Percentiles rank a stretch among this genome's conserved stretches.
These are phyloP conservation scores for Arabidopsis lyrata DNA, from an alignment of 441 rosid species.

Conservation along the genomic window DNA sequence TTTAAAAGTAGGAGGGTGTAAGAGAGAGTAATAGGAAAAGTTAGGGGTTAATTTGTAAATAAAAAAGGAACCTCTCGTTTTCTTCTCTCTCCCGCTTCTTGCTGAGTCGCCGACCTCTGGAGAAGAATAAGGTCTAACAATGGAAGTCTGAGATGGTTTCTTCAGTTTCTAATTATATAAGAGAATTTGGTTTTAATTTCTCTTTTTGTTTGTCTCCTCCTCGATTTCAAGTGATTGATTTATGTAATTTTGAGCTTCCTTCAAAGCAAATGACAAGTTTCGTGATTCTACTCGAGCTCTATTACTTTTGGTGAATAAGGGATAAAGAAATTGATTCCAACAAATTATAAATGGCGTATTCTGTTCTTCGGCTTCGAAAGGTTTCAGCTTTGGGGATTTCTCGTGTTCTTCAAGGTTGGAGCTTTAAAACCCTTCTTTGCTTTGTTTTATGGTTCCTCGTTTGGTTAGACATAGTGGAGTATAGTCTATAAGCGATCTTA, in stretches of 20 bases:
- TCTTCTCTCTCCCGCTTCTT: conserved; percentile 45
- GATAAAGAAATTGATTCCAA: not conserved
- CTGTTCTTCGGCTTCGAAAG: conserved; percentile 49
- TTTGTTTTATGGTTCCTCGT: not conserved
- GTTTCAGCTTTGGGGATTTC: conserved; percentile 58
- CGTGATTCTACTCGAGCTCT: conserved; percentile 9
- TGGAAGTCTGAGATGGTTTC: conserved; percentile 42
- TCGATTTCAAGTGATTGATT: not conserved
- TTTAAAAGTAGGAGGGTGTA: conserved; percentile 6
- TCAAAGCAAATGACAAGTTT: conserved; percentile 8
- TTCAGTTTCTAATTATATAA: conserved; percentile 27
- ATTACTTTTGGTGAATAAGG: not conserved
- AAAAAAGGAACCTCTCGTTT: conserved; percentile 37
- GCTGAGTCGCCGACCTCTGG: conserved; percentile 45
- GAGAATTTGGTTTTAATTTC: not conserved
- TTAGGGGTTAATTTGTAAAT: conserved; percentile 13
- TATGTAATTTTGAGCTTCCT: conserved; percentile 14
- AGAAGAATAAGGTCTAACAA: conserved; percentile 47
- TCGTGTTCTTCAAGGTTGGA: conserved; percentile 60
- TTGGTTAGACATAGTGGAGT: not conserved
- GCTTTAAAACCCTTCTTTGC: conserved; percentile 8
- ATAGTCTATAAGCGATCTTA: not conserved
- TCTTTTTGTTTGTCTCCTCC: not conserved
- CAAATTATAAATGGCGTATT: too few species aligned
- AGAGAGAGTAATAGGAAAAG: not conserved